Conservation (phyloP, 2,329 filamentous ascomycete genomes). For the Aspergillaceae sp. region DNA sequence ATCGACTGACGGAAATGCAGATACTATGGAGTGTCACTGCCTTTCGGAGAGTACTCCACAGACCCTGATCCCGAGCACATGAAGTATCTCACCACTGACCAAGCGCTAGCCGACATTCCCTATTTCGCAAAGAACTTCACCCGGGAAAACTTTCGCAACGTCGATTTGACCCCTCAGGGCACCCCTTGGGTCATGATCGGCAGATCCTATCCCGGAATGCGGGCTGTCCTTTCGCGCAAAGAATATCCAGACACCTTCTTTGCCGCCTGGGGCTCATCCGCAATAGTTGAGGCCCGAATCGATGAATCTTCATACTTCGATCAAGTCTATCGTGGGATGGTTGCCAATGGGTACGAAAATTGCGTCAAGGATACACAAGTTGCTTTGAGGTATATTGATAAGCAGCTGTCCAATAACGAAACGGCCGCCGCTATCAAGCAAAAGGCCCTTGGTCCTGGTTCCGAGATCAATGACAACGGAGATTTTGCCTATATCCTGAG, state of each 20-base stretch:
- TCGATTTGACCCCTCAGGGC: conserved; percentile 31
- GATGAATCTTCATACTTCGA: conserved; percentile 47
- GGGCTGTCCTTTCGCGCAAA: conserved; percentile 37
- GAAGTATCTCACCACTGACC: conserved; percentile 34
- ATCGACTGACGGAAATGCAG: conserved; percentile 13
- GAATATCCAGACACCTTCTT: conserved; percentile 36
- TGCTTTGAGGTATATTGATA: conserved; percentile 43
- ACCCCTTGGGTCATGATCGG: conserved; percentile 42
- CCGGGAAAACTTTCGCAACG: conserved; percentile 18
- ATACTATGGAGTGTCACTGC: conserved; percentile 37
- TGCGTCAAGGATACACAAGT: conserved; percentile 44
- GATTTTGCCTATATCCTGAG: conserved; percentile 40
- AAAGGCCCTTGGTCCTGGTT: conserved; percentile 41
- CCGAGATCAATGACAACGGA: conserved; percentile 38
- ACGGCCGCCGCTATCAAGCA: conserved; percentile 38
- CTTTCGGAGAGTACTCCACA: conserved; percentile 24
- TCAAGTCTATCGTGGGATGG: conserved; percentile 41
- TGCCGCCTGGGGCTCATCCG: conserved; percentile 34
- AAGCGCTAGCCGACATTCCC: conserved; percentile 38
- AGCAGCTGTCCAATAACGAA: conserved; percentile 29
- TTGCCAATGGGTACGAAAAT: conserved; percentile 42
- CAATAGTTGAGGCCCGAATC: conserved; percentile 40
- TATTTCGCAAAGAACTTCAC: conserved; percentile 37
- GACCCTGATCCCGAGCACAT: conserved; percentile 33
- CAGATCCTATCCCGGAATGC: conserved; percentile 39